Evolutionary conservation across 805 yeast genomes (phyloP).

Genomic region (Candida nonsorbophila): DNA sequence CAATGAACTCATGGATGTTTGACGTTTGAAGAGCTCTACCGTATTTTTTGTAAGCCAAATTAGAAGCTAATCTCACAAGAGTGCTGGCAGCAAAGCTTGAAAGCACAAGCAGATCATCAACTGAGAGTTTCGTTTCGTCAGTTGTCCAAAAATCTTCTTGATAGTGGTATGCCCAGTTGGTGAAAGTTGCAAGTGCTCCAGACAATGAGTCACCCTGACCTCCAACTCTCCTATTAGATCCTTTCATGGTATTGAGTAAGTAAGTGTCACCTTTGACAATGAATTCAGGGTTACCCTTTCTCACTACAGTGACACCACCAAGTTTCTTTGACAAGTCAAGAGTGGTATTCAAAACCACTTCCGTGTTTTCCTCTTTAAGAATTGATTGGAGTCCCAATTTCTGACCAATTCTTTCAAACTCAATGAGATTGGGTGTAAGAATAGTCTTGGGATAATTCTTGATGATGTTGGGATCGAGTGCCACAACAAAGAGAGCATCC

Average conservation of each 20-base stretch:
- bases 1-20: conserved; percentile 66
- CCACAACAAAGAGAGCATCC: conserved; percentile 71
- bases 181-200: conserved; percentile 77
- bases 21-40: conserved; percentile 85
- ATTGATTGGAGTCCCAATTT: conserved; percentile 34
- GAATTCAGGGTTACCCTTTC: conserved; percentile 67
- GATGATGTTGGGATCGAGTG: conserved; percentile 51
- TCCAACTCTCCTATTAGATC: conserved; percentile 80
- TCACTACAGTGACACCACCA: conserved; percentile 57
- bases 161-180: conserved; percentile 75
- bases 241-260: conserved; percentile 44
- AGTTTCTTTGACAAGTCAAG: conserved; percentile 42
- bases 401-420: conserved; percentile 65
- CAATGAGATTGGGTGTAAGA: conserved; percentile 86
- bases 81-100: conserved; percentile 71
- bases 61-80: conserved; percentile 61
- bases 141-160: conserved; percentile 52
- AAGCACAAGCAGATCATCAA: conserved; percentile 32
- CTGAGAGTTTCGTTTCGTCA: conserved; percentile 14
- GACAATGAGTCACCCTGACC: conserved; percentile 96
- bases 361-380: conserved; percentile 10
- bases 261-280: conserved; percentile 48
- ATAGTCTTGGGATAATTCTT: conserved; percentile 56
- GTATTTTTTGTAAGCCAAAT: conserved; percentile 55
- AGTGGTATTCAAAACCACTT: conserved; percentile 24